A percentile compares a stretch with the other conserved stretches of the same genome.
These are phyloP conservation scores for Aspergillus luchuensis DNA, from an alignment of 2,329 filamentous ascomycete genomes.

Conservation along the genomic window DNA sequence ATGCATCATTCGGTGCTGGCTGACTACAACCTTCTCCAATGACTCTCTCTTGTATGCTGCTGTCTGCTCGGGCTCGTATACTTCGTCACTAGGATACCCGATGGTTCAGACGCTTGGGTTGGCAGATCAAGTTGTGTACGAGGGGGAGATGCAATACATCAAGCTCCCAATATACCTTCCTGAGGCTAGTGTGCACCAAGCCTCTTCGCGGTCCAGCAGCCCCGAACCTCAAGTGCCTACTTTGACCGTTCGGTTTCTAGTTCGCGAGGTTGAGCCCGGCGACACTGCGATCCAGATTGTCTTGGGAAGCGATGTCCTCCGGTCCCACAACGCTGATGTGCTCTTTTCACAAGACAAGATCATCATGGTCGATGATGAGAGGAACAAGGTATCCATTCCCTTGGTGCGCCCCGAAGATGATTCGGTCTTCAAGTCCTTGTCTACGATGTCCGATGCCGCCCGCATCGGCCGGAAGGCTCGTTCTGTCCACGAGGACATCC, in stretches of 20 bases:
- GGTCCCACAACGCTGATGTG: constrained; percentile 84
- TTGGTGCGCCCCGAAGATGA: constrained; percentile 92
- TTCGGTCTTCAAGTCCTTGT: constrained; percentile 73
- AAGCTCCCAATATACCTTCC: constrained; percentile 84
- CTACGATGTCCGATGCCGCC: constrained; percentile 52
- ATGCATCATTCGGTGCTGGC: constrained; percentile 93
- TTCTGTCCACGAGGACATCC: constrained; percentile 4
- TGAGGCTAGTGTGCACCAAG: constrained; percentile 76
- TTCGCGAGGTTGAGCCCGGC: constrained; percentile 57
- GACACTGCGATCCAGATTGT: constrained; percentile 75
- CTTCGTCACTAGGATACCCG: constrained; percentile 75
- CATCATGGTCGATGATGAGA: constrained; percentile 81
- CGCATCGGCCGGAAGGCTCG: constrained; percentile 12
- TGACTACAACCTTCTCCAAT: constrained; percentile 87
- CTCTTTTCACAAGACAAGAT: constrained; percentile 90
- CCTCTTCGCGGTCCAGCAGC: constrained; percentile 71
- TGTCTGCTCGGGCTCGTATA: constrained; percentile 87
- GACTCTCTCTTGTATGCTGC: constrained; percentile 87
- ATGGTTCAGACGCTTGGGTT: constrained; percentile 76
- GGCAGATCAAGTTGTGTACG: constrained; percentile 64
- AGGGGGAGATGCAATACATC: constrained; percentile 68
- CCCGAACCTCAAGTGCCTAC: constrained; percentile 78
- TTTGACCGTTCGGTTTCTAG: constrained; percentile 76
- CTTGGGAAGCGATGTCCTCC: constrained; percentile 83
- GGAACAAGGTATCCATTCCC: constrained; percentile 84